Conservation (phyloP, 2,329 filamentous ascomycete genomes). For the Dactylellina drechsleri region DNA sequence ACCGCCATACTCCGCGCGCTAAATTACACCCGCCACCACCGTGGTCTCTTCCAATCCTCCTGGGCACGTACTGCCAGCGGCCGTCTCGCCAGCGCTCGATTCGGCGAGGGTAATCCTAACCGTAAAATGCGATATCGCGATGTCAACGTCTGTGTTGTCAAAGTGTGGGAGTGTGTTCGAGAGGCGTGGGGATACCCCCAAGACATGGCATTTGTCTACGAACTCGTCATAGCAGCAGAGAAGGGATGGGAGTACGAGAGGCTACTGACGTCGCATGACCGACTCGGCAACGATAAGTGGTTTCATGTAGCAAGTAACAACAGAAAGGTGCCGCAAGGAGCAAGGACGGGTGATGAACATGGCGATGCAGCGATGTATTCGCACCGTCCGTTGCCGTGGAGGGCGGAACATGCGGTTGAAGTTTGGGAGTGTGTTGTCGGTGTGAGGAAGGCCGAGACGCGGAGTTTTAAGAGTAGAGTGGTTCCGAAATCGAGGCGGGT, state of each 20-base stretch:
- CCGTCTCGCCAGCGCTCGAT: slow-evolving; percentile 14
- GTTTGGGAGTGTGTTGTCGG: slow-evolving; percentile 35
- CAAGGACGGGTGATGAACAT: not conserved
- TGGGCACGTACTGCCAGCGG: slow-evolving; percentile 4
- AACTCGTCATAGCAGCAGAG: slow-evolving; percentile 41
- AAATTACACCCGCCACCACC: slow-evolving; percentile 39
- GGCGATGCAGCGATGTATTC: not conserved
- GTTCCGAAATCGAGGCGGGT: not conserved
- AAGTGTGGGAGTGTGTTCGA: slow-evolving; percentile 26
- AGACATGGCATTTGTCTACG: slow-evolving; percentile 30
- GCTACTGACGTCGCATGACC: not conserved
- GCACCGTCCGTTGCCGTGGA: slow-evolving; percentile 17
- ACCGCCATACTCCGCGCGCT: slow-evolving; percentile 34
- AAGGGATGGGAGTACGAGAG: slow-evolving; percentile 46
- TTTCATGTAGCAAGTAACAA: not conserved
- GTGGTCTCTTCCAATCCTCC: slow-evolving; percentile 36
- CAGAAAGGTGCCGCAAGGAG: not conserved
- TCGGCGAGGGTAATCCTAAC: slow-evolving; percentile 24
- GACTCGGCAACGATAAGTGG: not conserved
- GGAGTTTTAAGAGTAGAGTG: slow-evolving; percentile 18
- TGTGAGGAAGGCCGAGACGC: not conserved
- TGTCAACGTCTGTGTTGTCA: slow-evolving; percentile 29
- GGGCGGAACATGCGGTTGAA: slow-evolving; percentile 18
- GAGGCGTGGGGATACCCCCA: slow-evolving; percentile 17
- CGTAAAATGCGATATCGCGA: slow-evolving; percentile 40